A percentile compares a stretch with the other conserved stretches of the same genome.
These are phyloP conservation scores for Phytophthora crassamura DNA, from an alignment of 352 stramenopile species.

Conservation along the genomic window DNA sequence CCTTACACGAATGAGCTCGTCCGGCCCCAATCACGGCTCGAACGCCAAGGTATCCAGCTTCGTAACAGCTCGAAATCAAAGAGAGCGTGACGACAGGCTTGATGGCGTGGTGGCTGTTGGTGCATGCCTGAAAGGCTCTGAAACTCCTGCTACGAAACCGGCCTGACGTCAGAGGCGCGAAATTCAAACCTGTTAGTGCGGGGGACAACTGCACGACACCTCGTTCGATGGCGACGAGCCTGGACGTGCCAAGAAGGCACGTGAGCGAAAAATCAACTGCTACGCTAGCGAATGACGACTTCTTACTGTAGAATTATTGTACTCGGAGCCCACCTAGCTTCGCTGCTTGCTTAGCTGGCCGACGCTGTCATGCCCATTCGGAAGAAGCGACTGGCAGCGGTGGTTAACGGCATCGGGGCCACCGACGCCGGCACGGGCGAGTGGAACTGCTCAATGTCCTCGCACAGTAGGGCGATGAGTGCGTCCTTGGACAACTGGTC, in stretches of 20 bases:
- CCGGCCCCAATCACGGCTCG: neutral
- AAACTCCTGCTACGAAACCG: constrained; percentile 23
- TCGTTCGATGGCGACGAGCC: too few species aligned
- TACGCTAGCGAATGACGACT: neutral
- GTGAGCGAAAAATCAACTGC: too few species aligned
- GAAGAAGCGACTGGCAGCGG: constrained; percentile 46
- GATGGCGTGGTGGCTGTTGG: neutral
- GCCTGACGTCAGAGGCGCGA: constrained; percentile 5
- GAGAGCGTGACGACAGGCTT: constrained; percentile 20
- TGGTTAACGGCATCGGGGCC: constrained; percentile 25
- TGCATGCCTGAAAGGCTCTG: constrained; percentile 21
- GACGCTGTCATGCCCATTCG: constrained; percentile 61
- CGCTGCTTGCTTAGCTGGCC: constrained; percentile 36
- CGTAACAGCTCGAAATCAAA: constrained; percentile 34
- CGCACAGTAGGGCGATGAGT: constrained; percentile 60
- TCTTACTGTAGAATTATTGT: constrained; percentile 37
- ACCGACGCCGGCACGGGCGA: constrained; percentile 33
- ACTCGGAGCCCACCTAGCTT: constrained; percentile 13
- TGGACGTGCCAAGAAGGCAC: too few species aligned
- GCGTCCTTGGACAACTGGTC: constrained; percentile 69
- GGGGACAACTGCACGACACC: constrained; percentile 8
- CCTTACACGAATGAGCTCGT: constrained; percentile 7
- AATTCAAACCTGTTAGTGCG: constrained; percentile 13
- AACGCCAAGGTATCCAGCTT: constrained; percentile 22
- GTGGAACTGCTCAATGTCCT: constrained; percentile 74